Evolutionary conservation across 2,329 filamentous ascomycete species (phyloP).

Genomic region (Elsinoe batatas): DNA sequence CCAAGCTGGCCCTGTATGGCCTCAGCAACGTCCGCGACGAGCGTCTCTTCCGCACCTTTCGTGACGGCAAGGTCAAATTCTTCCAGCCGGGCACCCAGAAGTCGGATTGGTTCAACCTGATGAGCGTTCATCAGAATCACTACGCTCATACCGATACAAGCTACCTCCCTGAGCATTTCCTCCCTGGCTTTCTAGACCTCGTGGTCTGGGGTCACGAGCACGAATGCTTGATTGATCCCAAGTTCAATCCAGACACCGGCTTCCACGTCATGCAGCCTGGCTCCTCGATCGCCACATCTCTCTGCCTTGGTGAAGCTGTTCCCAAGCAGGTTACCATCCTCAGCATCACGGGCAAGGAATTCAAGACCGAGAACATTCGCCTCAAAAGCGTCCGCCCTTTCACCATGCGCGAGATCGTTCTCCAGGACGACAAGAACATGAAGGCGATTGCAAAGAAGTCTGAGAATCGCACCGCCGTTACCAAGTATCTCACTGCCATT

Average conservation of each 20-base stretch:
- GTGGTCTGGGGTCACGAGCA: constrained; percentile 97
- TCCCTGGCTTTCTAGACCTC: constrained; percentile 84
- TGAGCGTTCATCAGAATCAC: constrained; percentile 94
- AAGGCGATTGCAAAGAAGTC: constrained; percentile 68
- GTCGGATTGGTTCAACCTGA: constrained; percentile 88
- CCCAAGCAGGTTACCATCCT: constrained; percentile 84
- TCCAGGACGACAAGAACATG: constrained; percentile 67
- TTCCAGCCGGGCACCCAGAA: constrained; percentile 72
- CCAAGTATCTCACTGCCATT: constrained; percentile 61
- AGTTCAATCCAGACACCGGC: constrained; percentile 71
- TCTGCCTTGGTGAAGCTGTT: constrained; percentile 81
- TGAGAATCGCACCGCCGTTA: constrained; percentile 75
- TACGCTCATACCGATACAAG: constrained; percentile 82
- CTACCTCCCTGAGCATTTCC: constrained; percentile 88
- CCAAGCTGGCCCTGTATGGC: constrained; percentile 86
- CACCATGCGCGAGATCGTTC: constrained; percentile 69
- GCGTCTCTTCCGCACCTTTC: constrained; percentile 83
- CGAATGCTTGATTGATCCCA: constrained; percentile 83
- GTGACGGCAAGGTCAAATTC: constrained; percentile 89
- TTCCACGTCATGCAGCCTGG: constrained; percentile 97
- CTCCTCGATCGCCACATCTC: constrained; percentile 87
- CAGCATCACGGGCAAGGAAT: constrained; percentile 72
- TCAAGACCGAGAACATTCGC: constrained; percentile 68
- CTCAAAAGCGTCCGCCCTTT: constrained; percentile 87
- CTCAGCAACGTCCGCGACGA: constrained; percentile 95